Evolutionary conservation across 2,329 filamentous ascomycete species (phyloP), one percentile per base, ranked within the genome.

Genomic region (Aspergillus calidoustus): DNA sequence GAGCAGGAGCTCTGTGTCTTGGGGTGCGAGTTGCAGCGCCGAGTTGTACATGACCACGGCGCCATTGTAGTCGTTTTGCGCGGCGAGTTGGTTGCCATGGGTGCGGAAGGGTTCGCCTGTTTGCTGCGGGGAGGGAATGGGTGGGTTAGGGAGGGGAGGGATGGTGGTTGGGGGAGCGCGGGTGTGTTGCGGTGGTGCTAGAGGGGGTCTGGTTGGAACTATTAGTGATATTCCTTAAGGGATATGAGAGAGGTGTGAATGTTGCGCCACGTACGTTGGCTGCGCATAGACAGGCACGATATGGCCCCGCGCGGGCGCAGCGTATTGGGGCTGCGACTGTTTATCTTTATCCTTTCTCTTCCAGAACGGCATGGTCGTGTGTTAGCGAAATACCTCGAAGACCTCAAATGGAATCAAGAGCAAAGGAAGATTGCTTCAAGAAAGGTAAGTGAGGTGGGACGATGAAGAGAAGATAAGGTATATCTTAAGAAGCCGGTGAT

Each of bases 31-130:
- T 17, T 48, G 46, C 46, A 48, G 23, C 7, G 46, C 46, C 19
- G 46, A 48, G 46, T 48, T 48, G 46, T 48, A 48, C 46, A 48
- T 48, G 46, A 48, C 46, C 11, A 48, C 46, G 19, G 46, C 46
- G n/a, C 46, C 17, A 48, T 48, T 48, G 23, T 48, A 48, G 17
- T 48, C 46, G 9, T 22, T 48, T n/a, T n/a, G 11, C n/a, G 19
- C 46, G 7, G 46, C n/a, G 19, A 48, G 46, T n/a, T 48, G n/a
- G 46, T 48, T 22, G 11, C 46, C 46, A 22, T 48, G 46, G 8
- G n/a, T 17, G 46, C 46, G 46, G n/a, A 48, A 48, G 19, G 46
- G 46, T n/a, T 48, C 46, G 19, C 46, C 46, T 22, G 46, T 11
- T 25, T 48, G 46, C 1, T 48, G 46, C 6, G 11, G 46, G n/a